These are phyloP conservation scores for Lepiota subincarnata DNA, from an alignment of 768 basidiomycete species.

Conservation along the genomic window DNA sequence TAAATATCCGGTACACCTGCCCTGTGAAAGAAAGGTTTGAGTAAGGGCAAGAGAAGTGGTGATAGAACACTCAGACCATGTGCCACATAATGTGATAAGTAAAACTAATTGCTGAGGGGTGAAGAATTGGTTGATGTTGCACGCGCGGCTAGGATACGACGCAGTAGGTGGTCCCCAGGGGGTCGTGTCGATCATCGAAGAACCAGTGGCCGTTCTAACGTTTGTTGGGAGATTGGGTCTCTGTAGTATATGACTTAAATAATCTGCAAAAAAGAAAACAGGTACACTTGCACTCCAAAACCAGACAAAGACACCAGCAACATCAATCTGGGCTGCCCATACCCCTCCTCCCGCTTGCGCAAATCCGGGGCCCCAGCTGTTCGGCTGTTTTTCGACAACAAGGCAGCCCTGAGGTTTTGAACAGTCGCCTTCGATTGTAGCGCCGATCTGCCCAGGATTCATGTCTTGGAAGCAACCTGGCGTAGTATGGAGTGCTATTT, in stretches of 20 bases:
- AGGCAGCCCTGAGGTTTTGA: conserved; percentile 61
- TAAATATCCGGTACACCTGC: conserved; percentile 44
- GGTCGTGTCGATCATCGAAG: conserved; percentile 36
- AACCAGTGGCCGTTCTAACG: conserved; percentile 30
- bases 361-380: conserved; percentile 67
- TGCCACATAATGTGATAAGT: conserved; percentile 64
- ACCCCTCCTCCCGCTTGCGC: conserved; percentile 69
- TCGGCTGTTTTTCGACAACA: conserved; percentile 51
- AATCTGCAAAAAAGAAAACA: background rate
- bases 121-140: conserved; percentile 53
- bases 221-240: conserved; percentile 38
- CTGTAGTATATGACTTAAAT: conserved; percentile 20
- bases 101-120: conserved; percentile 63
- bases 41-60: background rate
- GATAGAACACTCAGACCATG: conserved; percentile 23
- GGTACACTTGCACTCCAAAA: conserved; percentile 38
- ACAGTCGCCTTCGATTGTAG: conserved; percentile 52
- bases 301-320: conserved; percentile 37
- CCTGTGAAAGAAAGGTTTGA: conserved; percentile 18
- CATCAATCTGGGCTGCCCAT: conserved; percentile 70
- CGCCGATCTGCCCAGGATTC: conserved; percentile 42
- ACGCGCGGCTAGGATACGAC: conserved; percentile 53
- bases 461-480: conserved; percentile 35
- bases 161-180: conserved; percentile 59
- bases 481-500: conserved; percentile 75